These are phyloP conservation scores for Madurella mycetomatis DNA, from an alignment of 2,329 filamentous ascomycete genomes.

Conservation along the genomic window DNA sequence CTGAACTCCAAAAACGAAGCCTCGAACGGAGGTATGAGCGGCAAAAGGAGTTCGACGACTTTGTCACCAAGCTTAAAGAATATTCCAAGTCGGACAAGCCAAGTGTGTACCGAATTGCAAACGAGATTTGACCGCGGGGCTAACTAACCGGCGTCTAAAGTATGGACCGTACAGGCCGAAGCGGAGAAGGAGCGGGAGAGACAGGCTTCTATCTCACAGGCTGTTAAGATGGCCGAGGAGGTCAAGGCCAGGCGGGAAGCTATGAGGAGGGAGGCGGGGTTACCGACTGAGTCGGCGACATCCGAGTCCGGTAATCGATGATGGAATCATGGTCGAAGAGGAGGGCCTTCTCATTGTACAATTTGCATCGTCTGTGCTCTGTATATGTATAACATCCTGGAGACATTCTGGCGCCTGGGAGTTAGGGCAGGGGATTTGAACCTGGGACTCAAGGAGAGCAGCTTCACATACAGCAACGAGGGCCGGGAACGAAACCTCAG, in stretches of 20 bases:
- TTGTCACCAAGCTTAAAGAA: conserved; percentile 77
- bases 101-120: conserved; percentile 54
- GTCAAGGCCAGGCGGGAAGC: conserved; percentile 43
- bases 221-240: conserved; percentile 37
- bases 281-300: conserved; percentile 35
- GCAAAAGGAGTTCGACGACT: conserved; percentile 85
- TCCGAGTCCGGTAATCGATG: conserved; percentile 12
- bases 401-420: background rate
- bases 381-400: background rate
- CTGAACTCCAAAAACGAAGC: conserved; percentile 84
- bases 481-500: no score
- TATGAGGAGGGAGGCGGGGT: conserved; percentile 46
- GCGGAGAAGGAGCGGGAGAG: conserved; percentile 43
- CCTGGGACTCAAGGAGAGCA: background rate
- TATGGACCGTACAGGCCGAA: conserved; percentile 47
- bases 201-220: conserved; percentile 34
- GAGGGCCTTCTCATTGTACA: conserved; percentile 4
- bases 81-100: conserved; percentile 88
- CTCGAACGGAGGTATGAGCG: conserved; percentile 72
- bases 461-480: background rate
- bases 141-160: conserved; percentile 29
- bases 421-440: background rate
- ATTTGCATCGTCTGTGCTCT: background rate
- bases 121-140: background rate
- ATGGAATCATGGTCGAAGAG: background rate